Conservation (phyloP, 75 land plant species). For the Azolla pinnata region DNA sequence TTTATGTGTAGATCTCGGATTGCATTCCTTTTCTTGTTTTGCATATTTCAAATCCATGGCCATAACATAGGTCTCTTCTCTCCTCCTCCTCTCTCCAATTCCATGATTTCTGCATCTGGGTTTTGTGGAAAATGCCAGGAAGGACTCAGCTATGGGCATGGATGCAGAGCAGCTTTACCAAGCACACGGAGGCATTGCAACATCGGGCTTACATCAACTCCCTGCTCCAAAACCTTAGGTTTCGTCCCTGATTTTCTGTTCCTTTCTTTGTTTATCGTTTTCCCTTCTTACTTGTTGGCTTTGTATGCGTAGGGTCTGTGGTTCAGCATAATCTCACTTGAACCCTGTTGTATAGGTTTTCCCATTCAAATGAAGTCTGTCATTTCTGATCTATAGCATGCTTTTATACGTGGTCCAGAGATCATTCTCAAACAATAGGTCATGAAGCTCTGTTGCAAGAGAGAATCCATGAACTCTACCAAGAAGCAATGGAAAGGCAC, state of each 20-base stretch:
- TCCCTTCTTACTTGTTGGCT: no score
- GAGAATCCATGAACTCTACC: constrained; percentile 10
- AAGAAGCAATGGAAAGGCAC: constrained; percentile 11
- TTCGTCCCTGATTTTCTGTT: not conserved
- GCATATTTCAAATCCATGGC: no score
- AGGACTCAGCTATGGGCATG: constrained; percentile 17
- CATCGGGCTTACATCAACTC: constrained; percentile 13
- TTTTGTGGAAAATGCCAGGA: no score
- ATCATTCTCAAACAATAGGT: constrained; percentile 15
- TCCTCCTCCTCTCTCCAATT: no score
- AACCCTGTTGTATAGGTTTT: not conserved
- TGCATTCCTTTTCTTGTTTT: no score
- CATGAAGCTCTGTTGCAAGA: constrained; percentile 6
- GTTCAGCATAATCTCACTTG: not conserved
- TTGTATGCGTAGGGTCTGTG: no score
- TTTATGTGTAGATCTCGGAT: no score
- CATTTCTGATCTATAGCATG: not conserved
- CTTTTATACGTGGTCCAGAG: not conserved
- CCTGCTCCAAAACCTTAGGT: constrained; percentile 11
- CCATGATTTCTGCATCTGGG: no score
- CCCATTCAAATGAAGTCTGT: not conserved
- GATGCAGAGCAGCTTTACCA: constrained; percentile 5
- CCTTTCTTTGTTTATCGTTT: not conserved
- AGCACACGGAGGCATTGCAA: constrained; percentile 11
- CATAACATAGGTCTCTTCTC: no score